Percentiles rank a stretch among this genome's conserved stretches.
Evolutionary conservation across 768 basidiomycete species (phyloP).

Genomic region (Hypsizygus marmoreus): DNA sequence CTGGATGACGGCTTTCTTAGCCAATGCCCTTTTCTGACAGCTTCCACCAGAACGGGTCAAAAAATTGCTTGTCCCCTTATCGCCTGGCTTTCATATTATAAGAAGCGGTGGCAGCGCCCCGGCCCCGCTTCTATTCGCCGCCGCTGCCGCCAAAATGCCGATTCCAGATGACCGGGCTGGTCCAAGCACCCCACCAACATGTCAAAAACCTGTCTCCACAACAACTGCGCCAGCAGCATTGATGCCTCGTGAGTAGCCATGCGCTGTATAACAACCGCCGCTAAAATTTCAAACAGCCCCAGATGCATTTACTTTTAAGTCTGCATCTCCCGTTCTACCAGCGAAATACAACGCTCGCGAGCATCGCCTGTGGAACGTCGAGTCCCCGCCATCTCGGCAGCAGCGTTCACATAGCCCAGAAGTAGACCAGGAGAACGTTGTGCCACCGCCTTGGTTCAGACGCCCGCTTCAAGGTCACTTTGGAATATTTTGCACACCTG

Average conservation of each 20-base stretch:
- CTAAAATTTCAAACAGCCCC: slow-evolving; percentile 32
- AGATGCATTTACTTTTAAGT: slow-evolving; percentile 28
- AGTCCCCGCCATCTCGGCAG: slow-evolving; percentile 14
- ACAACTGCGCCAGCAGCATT: slow-evolving; percentile 19
- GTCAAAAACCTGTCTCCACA: slow-evolving; percentile 14
- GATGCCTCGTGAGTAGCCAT: slow-evolving; percentile 39
- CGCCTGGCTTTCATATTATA: slow-evolving; percentile 27
- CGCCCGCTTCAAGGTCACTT: slow-evolving; percentile 33
- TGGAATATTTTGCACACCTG: slow-evolving; percentile 43
- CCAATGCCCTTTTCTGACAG: background rate
- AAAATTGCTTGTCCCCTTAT: slow-evolving; percentile 36
- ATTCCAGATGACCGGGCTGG: background rate
- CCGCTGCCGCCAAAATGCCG: background rate
- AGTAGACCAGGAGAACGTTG: slow-evolving; percentile 34
- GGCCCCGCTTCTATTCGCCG: slow-evolving; percentile 2
- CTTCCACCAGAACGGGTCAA: slow-evolving; percentile 29
- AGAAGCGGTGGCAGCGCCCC: slow-evolving; percentile 16
- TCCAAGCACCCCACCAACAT: slow-evolving; percentile 8
- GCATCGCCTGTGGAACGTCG: slow-evolving; percentile 18
- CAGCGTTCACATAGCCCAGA: slow-evolving; percentile 24
- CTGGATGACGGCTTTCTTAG: slow-evolving; percentile 6
- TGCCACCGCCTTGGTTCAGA: slow-evolving; percentile 23
- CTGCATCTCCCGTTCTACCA: background rate
- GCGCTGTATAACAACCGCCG: too few species aligned
- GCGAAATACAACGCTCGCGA: slow-evolving; percentile 1